Evolutionary conservation across 306 rosid genomes (phyloP), one percentile per base, ranked within the genome.

Genomic region (Canavalia gladiata): DNA sequence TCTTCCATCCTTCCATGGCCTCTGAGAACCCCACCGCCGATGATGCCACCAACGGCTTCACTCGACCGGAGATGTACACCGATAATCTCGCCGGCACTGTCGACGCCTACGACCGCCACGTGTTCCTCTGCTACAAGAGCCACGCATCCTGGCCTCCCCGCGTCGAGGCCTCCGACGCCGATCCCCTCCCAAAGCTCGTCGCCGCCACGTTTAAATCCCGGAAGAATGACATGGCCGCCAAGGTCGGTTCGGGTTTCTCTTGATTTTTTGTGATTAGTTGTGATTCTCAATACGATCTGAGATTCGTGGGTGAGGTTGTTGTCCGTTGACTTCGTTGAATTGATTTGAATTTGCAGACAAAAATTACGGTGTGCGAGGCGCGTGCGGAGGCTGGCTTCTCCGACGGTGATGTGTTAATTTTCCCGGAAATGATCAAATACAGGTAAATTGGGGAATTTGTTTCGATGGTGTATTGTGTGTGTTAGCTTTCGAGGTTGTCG

Each of bases 391-490:
- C 86, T 68, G 90, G 86, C n/a, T 89, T 90, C 67, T 78, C 87
- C 0, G 90, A 94, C 0, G 97, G 95, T 31, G 97, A 89, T 60
- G 91, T 90, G 60, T 81, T 94, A 84, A 84, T 94, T 66, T 92
- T 94, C 79, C 98, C 98, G 0, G 93, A 92, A 1, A 87, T 92
- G 97, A 81, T 90, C 76, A 92, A 88, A 77, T 94, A 92, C 82
- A 88, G 90, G 97, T 94, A 66, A 81, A 37, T 34, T 55, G 30
- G 52, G 39, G 37, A 18, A 13, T 35, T 9, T 63, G 18, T 63
- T 69, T 39, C 3, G 68, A 47, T 35, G 42, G 55, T 31, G 39
- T 56, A 25, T 25, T 55, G 47, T 43, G 3, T 25, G 29, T 50
- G 41, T 5, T 55, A n/a, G 13, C 13, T 49, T 67, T 68, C 25